Evolutionary conservation across 2,329 filamentous ascomycete genomes (phyloP).

Genomic region (Penicillium carneum): DNA sequence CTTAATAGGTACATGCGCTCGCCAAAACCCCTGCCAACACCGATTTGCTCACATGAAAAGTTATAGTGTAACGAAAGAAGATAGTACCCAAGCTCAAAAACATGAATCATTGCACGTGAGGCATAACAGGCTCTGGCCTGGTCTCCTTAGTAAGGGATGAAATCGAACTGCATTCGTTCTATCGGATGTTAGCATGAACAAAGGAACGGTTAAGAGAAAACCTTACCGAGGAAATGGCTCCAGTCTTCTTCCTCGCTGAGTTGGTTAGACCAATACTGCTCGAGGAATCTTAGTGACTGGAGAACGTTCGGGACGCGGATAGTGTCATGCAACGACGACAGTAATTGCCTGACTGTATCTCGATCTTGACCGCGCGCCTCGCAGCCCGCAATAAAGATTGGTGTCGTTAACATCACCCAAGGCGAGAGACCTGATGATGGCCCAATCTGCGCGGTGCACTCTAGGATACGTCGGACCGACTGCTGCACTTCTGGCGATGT

Average conservation of each 20-base stretch:
- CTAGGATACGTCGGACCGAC: slow-evolving; percentile 50
- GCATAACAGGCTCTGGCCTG: slow-evolving; percentile 13
- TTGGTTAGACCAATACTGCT: slow-evolving; percentile 49
- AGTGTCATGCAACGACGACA: slow-evolving; percentile 48
- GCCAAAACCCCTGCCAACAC: slow-evolving; percentile 1
- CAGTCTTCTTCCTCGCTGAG: slow-evolving; percentile 47
- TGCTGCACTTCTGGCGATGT: slow-evolving; percentile 44
- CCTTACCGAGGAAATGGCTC: slow-evolving; percentile 50
- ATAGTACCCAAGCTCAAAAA: slow-evolving; percentile 10
- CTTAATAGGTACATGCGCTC: slow-evolving; percentile 10
- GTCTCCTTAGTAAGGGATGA: slow-evolving; percentile 37
- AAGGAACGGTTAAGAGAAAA: not conserved
- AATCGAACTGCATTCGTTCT: slow-evolving; percentile 48
- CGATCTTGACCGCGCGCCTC: slow-evolving; percentile 50
- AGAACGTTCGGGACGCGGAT: slow-evolving; percentile 54
- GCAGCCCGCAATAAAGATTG: slow-evolving; percentile 54
- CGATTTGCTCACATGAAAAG: not conserved
- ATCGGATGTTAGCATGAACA: slow-evolving; percentile 16
- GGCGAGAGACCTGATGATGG: slow-evolving; percentile 51
- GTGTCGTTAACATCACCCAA: slow-evolving; percentile 54
- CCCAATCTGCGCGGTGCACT: slow-evolving; percentile 49
- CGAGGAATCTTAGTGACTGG: slow-evolving; percentile 51
- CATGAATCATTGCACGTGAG: slow-evolving; percentile 32
- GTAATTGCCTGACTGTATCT: slow-evolving; percentile 42
- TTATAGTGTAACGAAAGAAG: not conserved